These are phyloP conservation scores for Penicillium argentinense DNA, from an alignment of 495 filamentous ascomycete species.

Conservation along the genomic window DNA sequence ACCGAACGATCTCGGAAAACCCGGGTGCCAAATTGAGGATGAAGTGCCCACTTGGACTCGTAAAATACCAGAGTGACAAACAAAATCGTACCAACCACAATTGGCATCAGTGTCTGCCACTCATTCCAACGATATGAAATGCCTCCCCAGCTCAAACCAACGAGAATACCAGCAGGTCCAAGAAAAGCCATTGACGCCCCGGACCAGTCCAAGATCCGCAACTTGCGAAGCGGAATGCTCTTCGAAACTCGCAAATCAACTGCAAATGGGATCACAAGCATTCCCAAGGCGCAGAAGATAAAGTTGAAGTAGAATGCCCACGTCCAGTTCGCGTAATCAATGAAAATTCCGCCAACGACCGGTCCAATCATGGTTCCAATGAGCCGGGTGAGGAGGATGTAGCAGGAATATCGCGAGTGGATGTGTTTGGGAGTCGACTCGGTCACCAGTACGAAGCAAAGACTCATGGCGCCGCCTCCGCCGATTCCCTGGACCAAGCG, in stretches of 20 bases:
- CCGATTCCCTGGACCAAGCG: constrained; percentile 71
- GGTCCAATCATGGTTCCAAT: constrained; percentile 39
- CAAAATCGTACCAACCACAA: constrained; percentile 50
- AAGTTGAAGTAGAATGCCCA: constrained; percentile 49
- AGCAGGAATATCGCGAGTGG: constrained; percentile 41
- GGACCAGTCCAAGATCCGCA: constrained; percentile 36
- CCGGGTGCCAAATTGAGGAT: constrained; percentile 54
- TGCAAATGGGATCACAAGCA: constrained; percentile 38
- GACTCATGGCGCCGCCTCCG: constrained; percentile 63
- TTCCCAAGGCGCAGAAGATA: constrained; percentile 35
- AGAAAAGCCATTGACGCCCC: constrained; percentile 36
- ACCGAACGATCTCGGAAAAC: constrained; percentile 47
- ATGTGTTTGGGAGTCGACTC: constrained; percentile 54
- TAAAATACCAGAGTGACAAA: constrained; percentile 47
- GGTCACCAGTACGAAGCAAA: constrained; percentile 66
- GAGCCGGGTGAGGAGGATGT: constrained; percentile 33
- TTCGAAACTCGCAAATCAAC: constrained; percentile 31
- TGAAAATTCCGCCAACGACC: constrained; percentile 39
- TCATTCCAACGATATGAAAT: constrained; percentile 30
- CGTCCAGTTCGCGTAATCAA: constrained; percentile 34
- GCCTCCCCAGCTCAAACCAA: constrained; percentile 41
- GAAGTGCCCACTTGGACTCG: constrained; percentile 40
- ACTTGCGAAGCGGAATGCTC: constrained; percentile 24
- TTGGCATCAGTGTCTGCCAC: constrained; percentile 50
- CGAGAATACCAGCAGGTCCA: constrained; percentile 27